Percentiles rank a stretch among this genome's conserved stretches.
phyloP scores from a whole-genome alignment of 257 asterid species.

The Penstemon eatonii region DNA sequence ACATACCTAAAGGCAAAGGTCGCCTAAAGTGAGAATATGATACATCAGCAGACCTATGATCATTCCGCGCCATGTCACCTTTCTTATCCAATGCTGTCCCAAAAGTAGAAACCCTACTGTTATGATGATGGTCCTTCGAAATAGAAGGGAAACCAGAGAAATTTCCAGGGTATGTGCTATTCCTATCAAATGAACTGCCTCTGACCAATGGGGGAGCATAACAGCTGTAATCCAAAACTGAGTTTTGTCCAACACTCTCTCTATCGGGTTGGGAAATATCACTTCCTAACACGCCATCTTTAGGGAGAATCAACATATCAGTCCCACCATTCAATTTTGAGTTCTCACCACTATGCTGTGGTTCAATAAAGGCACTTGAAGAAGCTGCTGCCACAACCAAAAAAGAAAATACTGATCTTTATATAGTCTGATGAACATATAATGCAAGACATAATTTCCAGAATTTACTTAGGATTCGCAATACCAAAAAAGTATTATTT shows the following conservation, averaged over 20 bases:
- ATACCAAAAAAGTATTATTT: constrained; percentile 31
- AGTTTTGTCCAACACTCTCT: constrained; percentile 34
- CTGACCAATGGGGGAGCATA: constrained; percentile 38
- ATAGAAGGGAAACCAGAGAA: constrained; percentile 31
- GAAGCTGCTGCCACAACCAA: constrained; percentile 46
- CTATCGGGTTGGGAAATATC: constrained; percentile 27
- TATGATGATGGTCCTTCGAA: constrained; percentile 34
- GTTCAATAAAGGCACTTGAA: constrained; percentile 36
- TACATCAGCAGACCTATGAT: constrained; percentile 30
- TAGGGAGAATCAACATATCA: constrained; percentile 26
- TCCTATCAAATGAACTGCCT: constrained; percentile 35
- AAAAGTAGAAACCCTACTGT: constrained; percentile 32
- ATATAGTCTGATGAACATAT: constrained; percentile 28
- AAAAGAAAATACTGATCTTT: constrained; percentile 28
- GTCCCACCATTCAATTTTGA: constrained; percentile 38
- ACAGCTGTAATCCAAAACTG: constrained; percentile 29
- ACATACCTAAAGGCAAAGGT: constrained; percentile 43
- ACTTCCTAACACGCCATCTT: constrained; percentile 30
- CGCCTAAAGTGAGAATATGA: constrained; percentile 33
- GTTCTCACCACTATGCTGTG: constrained; percentile 41
- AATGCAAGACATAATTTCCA: constrained; percentile 27
- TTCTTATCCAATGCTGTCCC: constrained; percentile 33
- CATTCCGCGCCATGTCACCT: constrained; percentile 29
- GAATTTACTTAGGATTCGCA: constrained; percentile 17
- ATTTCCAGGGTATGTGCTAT: constrained; percentile 30